phyloP scores from a whole-genome alignment of 495 filamentous ascomycete species.

The Achaetomiella virescens region DNA sequence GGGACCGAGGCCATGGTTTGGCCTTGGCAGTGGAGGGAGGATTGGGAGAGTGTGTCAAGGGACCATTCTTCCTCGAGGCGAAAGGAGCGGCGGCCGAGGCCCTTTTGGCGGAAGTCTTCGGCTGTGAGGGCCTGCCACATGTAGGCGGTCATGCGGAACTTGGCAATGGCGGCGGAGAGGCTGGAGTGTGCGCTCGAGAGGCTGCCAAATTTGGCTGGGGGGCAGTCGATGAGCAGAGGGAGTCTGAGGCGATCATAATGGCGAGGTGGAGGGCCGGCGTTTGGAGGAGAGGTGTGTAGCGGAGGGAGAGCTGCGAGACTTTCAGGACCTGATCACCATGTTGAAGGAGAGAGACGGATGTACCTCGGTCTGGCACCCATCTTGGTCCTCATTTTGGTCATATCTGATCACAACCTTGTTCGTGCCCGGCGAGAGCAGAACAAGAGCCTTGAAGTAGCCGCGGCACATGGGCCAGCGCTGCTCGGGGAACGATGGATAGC shows the following conservation, averaged over 20 bases:
- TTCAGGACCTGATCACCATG: neutral
- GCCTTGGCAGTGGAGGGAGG: neutral
- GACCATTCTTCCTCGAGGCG: slow-evolving; percentile 47
- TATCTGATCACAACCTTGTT: slow-evolving; percentile 47
- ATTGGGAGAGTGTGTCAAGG: slow-evolving; percentile 31
- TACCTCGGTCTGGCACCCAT: neutral
- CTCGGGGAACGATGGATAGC: slow-evolving; percentile 14
- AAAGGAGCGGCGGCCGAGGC: slow-evolving; percentile 45
- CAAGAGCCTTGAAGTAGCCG: slow-evolving; percentile 69
- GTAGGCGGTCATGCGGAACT: slow-evolving; percentile 47
- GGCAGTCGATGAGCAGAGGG: slow-evolving; percentile 37
- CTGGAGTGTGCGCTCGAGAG: slow-evolving; percentile 34
- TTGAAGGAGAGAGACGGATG: too few relatives aligned
- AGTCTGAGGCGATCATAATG: slow-evolving; percentile 44
- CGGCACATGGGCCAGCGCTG: slow-evolving; percentile 61
- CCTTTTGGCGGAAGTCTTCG: slow-evolving; percentile 42
- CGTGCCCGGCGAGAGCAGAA: slow-evolving; percentile 64
- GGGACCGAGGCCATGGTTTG: slow-evolving; percentile 27
- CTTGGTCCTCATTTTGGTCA: neutral
- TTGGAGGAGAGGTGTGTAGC: slow-evolving; percentile 16
- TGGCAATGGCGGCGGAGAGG: slow-evolving; percentile 41
- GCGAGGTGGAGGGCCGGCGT: slow-evolving; percentile 48
- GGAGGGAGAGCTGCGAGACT: neutral
- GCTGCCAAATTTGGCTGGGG: slow-evolving; percentile 27
- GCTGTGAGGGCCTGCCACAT: slow-evolving; percentile 48